Base-by-base conservation (phyloP, 2,329 filamentous ascomycete genomes). In the Hymenotorrendiella dingleyae region DNA sequence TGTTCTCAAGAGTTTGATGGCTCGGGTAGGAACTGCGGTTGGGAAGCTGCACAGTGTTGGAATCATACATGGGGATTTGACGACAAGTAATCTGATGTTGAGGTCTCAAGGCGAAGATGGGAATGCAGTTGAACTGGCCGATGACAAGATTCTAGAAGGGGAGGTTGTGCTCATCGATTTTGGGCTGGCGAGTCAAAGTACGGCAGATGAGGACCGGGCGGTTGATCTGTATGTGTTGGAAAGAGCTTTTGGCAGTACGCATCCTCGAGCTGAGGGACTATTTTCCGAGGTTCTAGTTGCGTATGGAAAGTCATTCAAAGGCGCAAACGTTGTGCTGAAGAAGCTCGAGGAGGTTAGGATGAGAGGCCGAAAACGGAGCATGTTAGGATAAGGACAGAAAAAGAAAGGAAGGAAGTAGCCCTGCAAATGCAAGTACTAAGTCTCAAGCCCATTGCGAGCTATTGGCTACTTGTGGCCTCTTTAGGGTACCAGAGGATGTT, bases 181-280 rank as follows among this genome's bases (percentile, higher is more conserved):
- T 60, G 93, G 93, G 0, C 77, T 98, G 16, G 89, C 90, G 11
- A 83, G 78, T 54, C 84, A 91, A 65, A 86, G 82, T 48, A 68
- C 78, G 14, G 80, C 86, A 52, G 91, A 96, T 42, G 93, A 98
- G 66, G 93, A 98, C 62, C 78, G 90, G 42, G 93, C 93, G 0
- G 93, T 98, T 28, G 93, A 98, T 69, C 66, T 98, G 42, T 98
- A 98, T 64, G 93, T 98, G 9, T 71, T 98, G 35, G 93, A 98
- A 66, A 73, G 93, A 40, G 93, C 93, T 1, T 97, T 97, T 70
- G 86, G 83, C 17, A 95, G 89, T 59, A 97, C 93, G 26, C 93
- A 98, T 70, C 91, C 93, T 1, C 77, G 82, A 38, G 87, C 89
- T 1, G 87, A 94, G 61, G 71, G 70, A 16, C 69, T 94, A 50